These are phyloP conservation scores for Vanrija pseudolonga DNA, from an alignment of 1,284 basidiomycete species.

Conservation along the genomic window DNA sequence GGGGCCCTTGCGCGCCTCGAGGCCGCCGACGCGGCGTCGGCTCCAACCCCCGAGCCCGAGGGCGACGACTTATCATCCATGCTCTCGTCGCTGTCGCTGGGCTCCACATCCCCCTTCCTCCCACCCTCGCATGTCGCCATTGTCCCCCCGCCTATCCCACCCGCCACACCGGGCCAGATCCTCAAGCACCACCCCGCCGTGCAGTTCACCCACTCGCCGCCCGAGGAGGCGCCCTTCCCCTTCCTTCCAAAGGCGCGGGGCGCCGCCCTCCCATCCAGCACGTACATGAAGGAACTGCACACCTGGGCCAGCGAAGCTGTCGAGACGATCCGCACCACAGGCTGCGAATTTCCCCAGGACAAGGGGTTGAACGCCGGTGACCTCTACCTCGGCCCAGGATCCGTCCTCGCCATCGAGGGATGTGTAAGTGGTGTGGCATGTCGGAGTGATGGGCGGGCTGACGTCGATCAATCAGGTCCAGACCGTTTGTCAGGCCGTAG, in stretches of 20 bases:
- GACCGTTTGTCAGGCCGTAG: slow-evolving; percentile 80
- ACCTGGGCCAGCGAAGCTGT: slow-evolving; percentile 63
- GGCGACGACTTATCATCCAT: slow-evolving; percentile 27
- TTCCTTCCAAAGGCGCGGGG: slow-evolving; percentile 17
- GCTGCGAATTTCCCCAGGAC: slow-evolving; percentile 72
- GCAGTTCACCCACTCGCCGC: slow-evolving; percentile 40
- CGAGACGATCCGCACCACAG: slow-evolving; percentile 62
- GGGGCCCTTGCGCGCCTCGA: slow-evolving; percentile 71
- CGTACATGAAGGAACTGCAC: slow-evolving; percentile 40
- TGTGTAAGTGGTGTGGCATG: slow-evolving; percentile 50
- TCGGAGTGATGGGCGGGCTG: slow-evolving; percentile 60
- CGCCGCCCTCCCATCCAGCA: slow-evolving; percentile 22
- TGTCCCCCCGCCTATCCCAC: slow-evolving; percentile 24
- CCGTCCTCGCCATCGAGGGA: slow-evolving; percentile 49
- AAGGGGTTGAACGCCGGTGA: slow-evolving; percentile 66
- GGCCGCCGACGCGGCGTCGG: slow-evolving; percentile 32
- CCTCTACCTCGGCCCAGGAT: slow-evolving; percentile 64
- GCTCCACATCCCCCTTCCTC: slow-evolving; percentile 7
- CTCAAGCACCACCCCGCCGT: slow-evolving; percentile 43
- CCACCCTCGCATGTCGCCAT: slow-evolving; percentile 24
- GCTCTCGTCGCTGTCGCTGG: slow-evolving; percentile 33
- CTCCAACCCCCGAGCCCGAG: slow-evolving; percentile 3
- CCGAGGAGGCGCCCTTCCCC: slow-evolving; percentile 38
- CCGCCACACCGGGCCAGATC: slow-evolving; percentile 28
- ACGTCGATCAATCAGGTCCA: slow-evolving; percentile 55